Evolutionary conservation across 352 stramenopile genomes (phyloP).

Genomic region (Peronospora tabacina): DNA sequence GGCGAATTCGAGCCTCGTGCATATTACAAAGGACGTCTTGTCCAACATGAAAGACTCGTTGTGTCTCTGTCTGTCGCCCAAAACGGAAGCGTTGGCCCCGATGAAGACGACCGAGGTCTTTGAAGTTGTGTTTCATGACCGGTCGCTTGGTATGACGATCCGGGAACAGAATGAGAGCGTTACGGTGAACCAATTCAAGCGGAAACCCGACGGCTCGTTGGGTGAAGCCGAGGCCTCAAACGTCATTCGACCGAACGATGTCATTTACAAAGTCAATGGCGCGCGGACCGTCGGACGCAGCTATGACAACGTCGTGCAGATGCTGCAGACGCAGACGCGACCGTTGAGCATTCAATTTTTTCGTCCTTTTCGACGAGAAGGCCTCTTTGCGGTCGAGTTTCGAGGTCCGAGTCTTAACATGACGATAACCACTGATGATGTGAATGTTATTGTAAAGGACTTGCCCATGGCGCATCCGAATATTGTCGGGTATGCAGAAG

Average conservation of each 20-base stretch:
- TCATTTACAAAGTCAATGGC: constrained; percentile 85
- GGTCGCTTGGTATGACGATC: constrained; percentile 75
- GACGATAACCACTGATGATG: constrained; percentile 80
- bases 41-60: constrained; percentile 44
- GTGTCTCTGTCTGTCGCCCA: constrained; percentile 75
- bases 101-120: constrained; percentile 80
- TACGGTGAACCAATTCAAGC: constrained; percentile 82
- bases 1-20: constrained; percentile 70
- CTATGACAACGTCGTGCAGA: constrained; percentile 81
- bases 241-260: constrained; percentile 55
- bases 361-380: constrained; percentile 64
- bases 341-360: constrained; percentile 80
- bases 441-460: constrained; percentile 81
- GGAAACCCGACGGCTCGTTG: constrained; percentile 37
- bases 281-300: constrained; percentile 61
- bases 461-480: constrained; percentile 76
- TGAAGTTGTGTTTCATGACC: constrained; percentile 65
- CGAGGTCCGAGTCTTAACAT: constrained; percentile 72
- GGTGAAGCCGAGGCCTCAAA: constrained; percentile 52
- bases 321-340: constrained; percentile 73
- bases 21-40: constrained; percentile 75
- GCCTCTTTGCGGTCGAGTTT: constrained; percentile 79
- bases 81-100: constrained; percentile 71
- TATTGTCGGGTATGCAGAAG: constrained; percentile 76
- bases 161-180: constrained; percentile 78